phyloP scores from a whole-genome alignment of 2,329 filamentous ascomycete species.

The Xylaria polymorpha region DNA sequence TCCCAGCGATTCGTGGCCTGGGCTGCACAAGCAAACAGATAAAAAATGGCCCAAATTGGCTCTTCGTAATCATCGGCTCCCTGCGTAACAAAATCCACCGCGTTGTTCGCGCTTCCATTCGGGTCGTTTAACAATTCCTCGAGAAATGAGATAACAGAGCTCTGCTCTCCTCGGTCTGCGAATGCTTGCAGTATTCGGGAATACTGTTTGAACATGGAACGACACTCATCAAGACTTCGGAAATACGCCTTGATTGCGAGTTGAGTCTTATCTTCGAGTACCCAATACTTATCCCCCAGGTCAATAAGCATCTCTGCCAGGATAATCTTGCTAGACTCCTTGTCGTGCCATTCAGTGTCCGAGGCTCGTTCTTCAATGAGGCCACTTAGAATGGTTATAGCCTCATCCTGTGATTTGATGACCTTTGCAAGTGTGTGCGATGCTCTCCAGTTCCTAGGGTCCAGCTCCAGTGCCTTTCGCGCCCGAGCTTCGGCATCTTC shows the following conservation, averaged over 20 bases:
- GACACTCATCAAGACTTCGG: slow-evolving; percentile 7
- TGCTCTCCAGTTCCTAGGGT: slow-evolving; percentile 1
- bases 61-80: not conserved
- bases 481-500: slow-evolving; percentile 1
- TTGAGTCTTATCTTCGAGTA: not conserved
- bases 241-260: not conserved
- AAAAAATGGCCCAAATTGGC: not conserved
- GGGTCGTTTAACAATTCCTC: not conserved
- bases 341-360: slow-evolving; percentile 1
- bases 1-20: not conserved
- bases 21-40: no score
- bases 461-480: slow-evolving; percentile 1
- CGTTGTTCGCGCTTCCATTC: no score
- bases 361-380: not conserved
- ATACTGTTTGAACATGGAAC: not conserved
- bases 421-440: slow-evolving; percentile 1
- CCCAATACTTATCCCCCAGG: slow-evolving; percentile 9
- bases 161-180: not conserved
- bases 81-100: not conserved
- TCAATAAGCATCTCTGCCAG: slow-evolving; percentile 8
- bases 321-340: not conserved
- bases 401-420: not conserved
- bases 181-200: not conserved
- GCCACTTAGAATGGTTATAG: not conserved
- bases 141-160: not conserved